Percentiles rank a stretch among this genome's conserved stretches.
Evolutionary conservation across 768 basidiomycete genomes (phyloP).

Genomic region (Asterophora lycoperdoides): DNA sequence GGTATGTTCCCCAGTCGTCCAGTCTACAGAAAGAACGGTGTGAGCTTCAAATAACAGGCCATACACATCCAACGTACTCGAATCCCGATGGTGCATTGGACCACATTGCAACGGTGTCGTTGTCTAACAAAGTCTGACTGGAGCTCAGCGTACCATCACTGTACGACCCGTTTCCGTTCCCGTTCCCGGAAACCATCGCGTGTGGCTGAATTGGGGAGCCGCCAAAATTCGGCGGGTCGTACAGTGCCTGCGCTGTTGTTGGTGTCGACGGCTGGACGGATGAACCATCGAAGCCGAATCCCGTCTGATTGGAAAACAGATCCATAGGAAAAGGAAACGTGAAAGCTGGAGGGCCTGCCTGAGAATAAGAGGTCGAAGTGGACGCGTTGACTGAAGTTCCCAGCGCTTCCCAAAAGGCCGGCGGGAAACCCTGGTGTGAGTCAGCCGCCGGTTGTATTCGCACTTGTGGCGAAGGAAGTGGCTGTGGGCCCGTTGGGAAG

Average conservation of each 20-base stretch:
- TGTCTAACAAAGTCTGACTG: conserved; percentile 29
- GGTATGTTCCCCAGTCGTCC: conserved; percentile 44
- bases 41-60: background rate
- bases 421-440: background rate
- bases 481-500: conserved; percentile 39
- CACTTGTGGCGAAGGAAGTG: background rate
- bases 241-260: background rate
- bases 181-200: background rate
- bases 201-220: background rate
- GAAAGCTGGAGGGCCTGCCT: background rate
- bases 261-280: conserved; percentile 1
- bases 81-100: conserved; percentile 61
- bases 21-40: conserved; percentile 24
- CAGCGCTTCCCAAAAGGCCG: conserved; percentile 5
- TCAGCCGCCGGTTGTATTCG: background rate
- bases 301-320: conserved; percentile 23
- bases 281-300: conserved; percentile 2
- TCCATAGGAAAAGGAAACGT: conserved; percentile 21
- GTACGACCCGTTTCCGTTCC: background rate
- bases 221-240: background rate
- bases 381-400: background rate
- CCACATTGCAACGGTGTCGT: conserved; percentile 64
- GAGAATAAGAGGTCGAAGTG: background rate
- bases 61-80: conserved; percentile 41
- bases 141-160: conserved; percentile 11